Evolutionary conservation across 2,329 filamentous ascomycete species (phyloP).

Genomic region (Alternaria sp.): DNA sequence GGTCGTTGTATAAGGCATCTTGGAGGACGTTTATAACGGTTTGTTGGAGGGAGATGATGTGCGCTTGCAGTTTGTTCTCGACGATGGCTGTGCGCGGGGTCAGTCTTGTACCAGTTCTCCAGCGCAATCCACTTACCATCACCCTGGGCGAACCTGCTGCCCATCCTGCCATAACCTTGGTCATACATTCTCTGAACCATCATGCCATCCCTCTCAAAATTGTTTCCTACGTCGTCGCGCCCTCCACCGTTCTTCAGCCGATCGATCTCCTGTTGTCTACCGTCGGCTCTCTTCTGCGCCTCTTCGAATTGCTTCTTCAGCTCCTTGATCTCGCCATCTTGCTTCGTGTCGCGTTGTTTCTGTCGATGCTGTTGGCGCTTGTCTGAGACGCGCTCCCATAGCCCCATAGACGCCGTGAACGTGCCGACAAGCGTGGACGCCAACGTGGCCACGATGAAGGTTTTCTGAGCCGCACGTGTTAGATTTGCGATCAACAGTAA

Average conservation of each 20-base stretch:
- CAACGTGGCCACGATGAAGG: constrained; percentile 54
- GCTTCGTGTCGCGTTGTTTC: constrained; percentile 45
- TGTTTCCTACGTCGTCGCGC: constrained; percentile 41
- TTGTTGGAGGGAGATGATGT: constrained; percentile 52
- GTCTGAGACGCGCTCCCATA: constrained; percentile 50
- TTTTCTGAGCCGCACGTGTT: constrained; percentile 41
- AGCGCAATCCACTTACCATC: constrained; percentile 40
- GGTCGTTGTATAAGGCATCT: constrained; percentile 51
- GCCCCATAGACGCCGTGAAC: constrained; percentile 52
- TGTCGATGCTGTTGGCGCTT: constrained; percentile 48
- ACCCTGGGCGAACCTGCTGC: constrained; percentile 47
- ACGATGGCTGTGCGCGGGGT: constrained; percentile 40
- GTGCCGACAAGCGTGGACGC: constrained; percentile 54
- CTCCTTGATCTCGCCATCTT: constrained; percentile 44
- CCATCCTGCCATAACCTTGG: constrained; percentile 45
- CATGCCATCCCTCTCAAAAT: constrained; percentile 40
- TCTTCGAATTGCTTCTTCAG: constrained; percentile 40
- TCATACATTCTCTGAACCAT: constrained; percentile 48
- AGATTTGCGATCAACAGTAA: not conserved
- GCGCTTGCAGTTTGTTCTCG: constrained; percentile 52
- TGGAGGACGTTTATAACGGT: constrained; percentile 54
- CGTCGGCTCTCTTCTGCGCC: constrained; percentile 32
- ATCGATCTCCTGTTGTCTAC: constrained; percentile 32
- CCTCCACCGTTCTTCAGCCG: constrained; percentile 23
- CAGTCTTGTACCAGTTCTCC: not conserved